Evolutionary conservation across 176 grass and related monocot genomes (phyloP).

Genomic region (Musa itinerans): DNA sequence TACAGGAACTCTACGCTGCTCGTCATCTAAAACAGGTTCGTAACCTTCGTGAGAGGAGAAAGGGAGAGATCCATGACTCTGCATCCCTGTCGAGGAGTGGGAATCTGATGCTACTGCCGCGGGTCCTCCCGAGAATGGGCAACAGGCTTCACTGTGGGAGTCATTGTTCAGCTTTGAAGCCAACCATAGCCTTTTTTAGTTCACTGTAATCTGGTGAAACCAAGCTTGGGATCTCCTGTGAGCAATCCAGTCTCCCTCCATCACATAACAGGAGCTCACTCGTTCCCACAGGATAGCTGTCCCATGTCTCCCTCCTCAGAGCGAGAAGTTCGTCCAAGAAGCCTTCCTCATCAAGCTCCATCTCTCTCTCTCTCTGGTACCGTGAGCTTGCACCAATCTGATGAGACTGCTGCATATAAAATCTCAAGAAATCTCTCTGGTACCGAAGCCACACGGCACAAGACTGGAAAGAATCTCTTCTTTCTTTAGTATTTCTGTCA

Average conservation of each 20-base stretch:
- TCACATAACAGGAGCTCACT: constrained; percentile 59
- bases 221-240: constrained; percentile 3
- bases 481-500: too few relatives aligned
- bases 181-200: constrained; percentile 8
- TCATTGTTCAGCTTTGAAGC: constrained; percentile 55
- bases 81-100: constrained; percentile 8
- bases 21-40: not conserved
- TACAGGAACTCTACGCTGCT: constrained; percentile 7
- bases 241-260: constrained; percentile 20
- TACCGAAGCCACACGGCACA: not conserved
- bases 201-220: too few relatives aligned
- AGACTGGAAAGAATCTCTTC: not conserved
- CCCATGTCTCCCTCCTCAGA: constrained; percentile 46
- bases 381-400: constrained; percentile 24
- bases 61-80: constrained; percentile 8
- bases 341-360: constrained; percentile 69
- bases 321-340: constrained; percentile 24
- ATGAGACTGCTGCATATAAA: not conserved
- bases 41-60: too few relatives aligned
- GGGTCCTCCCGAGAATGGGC: constrained; percentile 32
- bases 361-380: not conserved
- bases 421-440: not conserved
- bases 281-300: constrained; percentile 29
- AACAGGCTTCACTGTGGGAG: constrained; percentile 64
- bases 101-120: not conserved